phyloP scores from a whole-genome alignment of 768 basidiomycete species.

The Auricularia sp. region DNA sequence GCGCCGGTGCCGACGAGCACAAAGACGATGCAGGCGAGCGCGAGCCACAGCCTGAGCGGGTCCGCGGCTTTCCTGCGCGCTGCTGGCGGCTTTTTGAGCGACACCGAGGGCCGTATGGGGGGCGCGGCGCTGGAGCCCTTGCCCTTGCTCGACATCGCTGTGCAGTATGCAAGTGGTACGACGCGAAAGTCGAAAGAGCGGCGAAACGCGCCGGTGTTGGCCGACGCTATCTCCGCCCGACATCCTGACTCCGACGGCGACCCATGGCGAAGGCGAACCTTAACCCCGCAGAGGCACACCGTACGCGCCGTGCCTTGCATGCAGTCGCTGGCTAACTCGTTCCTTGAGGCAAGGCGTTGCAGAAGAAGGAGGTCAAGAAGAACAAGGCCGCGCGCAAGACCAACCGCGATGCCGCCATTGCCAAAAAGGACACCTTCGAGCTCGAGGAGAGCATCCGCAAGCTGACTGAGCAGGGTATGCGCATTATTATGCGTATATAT shows the following conservation, averaged over 20 bases:
- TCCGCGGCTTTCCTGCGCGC: neutral
- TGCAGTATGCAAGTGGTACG: neutral
- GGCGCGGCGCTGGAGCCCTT: neutral
- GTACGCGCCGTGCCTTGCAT: slow-evolving; percentile 27
- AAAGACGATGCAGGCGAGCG: slow-evolving; percentile 18
- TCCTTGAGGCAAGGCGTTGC: slow-evolving; percentile 70
- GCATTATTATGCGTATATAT: slow-evolving; percentile 14
- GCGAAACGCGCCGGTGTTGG: neutral
- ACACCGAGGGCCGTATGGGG: neutral
- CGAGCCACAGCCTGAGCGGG: slow-evolving; percentile 25
- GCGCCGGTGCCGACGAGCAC: slow-evolving; percentile 29
- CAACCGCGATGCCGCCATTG: slow-evolving; percentile 75
- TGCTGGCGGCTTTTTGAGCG: neutral
- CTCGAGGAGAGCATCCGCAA: slow-evolving; percentile 64
- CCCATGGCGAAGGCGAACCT: slow-evolving; percentile 72
- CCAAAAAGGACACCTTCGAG: slow-evolving; percentile 89
- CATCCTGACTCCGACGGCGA: neutral
- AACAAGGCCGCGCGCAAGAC: slow-evolving; percentile 82
- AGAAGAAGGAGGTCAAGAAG: slow-evolving; percentile 96
- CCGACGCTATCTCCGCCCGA: neutral
- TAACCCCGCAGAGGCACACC: slow-evolving; percentile 92
- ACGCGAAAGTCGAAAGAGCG: neutral
- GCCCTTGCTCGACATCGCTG: neutral
- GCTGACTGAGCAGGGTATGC: slow-evolving; percentile 8
- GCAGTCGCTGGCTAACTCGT: neutral